phyloP scores from a whole-genome alignment of 192 early-diverging fungal genomes.

The Diversispora epigaea region DNA sequence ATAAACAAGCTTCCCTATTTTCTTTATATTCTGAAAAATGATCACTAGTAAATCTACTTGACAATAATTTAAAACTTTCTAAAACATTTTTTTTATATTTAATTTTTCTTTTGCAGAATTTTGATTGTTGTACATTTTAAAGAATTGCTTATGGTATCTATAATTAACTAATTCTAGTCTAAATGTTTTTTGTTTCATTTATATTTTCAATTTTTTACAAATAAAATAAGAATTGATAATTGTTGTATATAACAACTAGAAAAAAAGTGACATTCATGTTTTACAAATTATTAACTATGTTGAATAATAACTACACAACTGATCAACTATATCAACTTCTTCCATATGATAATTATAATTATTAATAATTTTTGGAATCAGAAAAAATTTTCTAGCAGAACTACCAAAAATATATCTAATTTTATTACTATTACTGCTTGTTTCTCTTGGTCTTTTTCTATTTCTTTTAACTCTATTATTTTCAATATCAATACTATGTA shows the following conservation, averaged over 20 bases:
- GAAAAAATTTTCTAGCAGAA: slow-evolving; percentile 11
- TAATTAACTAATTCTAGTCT: background rate
- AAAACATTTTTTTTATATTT: background rate
- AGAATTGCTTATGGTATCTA: background rate
- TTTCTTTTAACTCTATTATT: background rate
- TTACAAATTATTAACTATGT: background rate
- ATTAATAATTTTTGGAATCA: slow-evolving; percentile 31
- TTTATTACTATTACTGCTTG: slow-evolving; percentile 27
- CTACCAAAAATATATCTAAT: slow-evolving; percentile 24
- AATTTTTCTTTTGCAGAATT: background rate
- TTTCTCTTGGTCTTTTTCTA: slow-evolving; percentile 4
- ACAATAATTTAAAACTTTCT: background rate
- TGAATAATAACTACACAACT: too few relatives aligned
- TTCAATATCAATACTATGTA: background rate
- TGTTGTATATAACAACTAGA: slow-evolving; percentile 11
- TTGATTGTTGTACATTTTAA: background rate
- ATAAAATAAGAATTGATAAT: slow-evolving; percentile 2
- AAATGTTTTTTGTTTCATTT: background rate
- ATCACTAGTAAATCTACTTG: background rate
- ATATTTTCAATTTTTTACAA: slow-evolving; percentile 1
- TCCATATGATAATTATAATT: too few relatives aligned
- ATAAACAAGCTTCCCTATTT: background rate
- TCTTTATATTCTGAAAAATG: slow-evolving; percentile 3
- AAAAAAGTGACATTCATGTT: slow-evolving; percentile 3
- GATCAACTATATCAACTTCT: slow-evolving; percentile 34